These are phyloP conservation scores for Nicotiana sylvestris DNA, from an alignment of 257 asterid genomes.

Conservation along the genomic window DNA sequence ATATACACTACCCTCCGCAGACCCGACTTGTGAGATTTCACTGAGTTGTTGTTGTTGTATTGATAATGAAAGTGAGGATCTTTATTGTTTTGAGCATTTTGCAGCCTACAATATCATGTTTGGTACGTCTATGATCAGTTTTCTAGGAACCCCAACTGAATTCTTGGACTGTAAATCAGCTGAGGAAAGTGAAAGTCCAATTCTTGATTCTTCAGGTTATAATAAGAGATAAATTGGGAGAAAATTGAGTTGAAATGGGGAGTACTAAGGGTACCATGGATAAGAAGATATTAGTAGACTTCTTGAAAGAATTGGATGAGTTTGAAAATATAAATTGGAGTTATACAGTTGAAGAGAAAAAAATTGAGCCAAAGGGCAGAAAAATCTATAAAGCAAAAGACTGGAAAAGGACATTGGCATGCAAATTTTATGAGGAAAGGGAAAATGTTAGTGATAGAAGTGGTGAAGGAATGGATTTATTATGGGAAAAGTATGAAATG, in stretches of 20 bases:
- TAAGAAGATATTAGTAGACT: conserved; percentile 36
- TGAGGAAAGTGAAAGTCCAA: background rate
- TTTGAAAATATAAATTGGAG: conserved; percentile 15
- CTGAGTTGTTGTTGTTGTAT: background rate
- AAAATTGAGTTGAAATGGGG: background rate
- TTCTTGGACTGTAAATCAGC: background rate
- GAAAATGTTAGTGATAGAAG: background rate
- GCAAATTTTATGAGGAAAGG: conserved; percentile 36
- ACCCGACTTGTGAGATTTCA: too few relatives aligned
- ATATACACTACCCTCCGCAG: too few relatives aligned
- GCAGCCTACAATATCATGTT: conserved; percentile 44
- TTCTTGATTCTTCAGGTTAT: background rate
- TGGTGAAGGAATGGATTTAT: conserved; percentile 15
- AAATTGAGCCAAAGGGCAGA: conserved; percentile 10
- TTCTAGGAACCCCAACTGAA: background rate
- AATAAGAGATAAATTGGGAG: background rate
- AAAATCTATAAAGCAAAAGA: conserved; percentile 51
- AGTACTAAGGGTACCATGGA: background rate
- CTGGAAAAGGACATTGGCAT: conserved; percentile 79
- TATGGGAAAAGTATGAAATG: conserved; percentile 79
- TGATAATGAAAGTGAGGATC: conserved; percentile 10
- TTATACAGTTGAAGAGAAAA: conserved; percentile 7
- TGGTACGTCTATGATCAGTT: too few relatives aligned
- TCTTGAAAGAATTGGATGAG: conserved; percentile 13
- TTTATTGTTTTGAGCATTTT: conserved; percentile 29